Evolutionary conservation across 2,329 filamentous ascomycete genomes (phyloP).

Genomic region (Diaporthe citri): DNA sequence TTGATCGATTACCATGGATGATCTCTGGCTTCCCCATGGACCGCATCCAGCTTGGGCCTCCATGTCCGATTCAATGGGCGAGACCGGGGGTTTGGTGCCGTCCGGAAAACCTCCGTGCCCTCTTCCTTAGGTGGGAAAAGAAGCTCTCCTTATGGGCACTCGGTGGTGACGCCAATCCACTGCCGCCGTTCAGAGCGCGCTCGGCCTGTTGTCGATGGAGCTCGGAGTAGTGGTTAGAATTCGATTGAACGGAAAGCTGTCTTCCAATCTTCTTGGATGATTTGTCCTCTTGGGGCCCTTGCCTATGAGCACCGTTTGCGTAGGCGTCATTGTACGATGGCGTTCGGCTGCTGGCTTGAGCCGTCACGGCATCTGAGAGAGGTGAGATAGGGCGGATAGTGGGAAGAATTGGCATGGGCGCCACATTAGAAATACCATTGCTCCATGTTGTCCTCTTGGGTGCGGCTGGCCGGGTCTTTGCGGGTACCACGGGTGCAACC

Average conservation of each 20-base stretch:
- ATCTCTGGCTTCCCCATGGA: slow-evolving; percentile 88
- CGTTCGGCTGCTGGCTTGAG: slow-evolving; percentile 80
- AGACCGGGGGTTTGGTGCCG: slow-evolving; percentile 86
- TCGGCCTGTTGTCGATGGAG: slow-evolving; percentile 92
- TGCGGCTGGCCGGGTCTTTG: slow-evolving; percentile 65
- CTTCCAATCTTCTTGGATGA: slow-evolving; percentile 91
- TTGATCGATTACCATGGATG: slow-evolving; percentile 82
- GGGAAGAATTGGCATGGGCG: slow-evolving; percentile 95
- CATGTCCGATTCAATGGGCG: slow-evolving; percentile 85
- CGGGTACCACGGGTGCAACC: slow-evolving; percentile 43
- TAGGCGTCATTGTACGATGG: slow-evolving; percentile 66
- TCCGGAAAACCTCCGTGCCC: slow-evolving; percentile 91
- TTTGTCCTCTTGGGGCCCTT: slow-evolving; percentile 69
- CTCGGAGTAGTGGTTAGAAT: slow-evolving; percentile 93
- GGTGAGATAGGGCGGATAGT: slow-evolving; percentile 96
- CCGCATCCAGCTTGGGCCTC: slow-evolving; percentile 94
- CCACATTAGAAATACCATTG: slow-evolving; percentile 82
- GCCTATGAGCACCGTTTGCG: slow-evolving; percentile 54
- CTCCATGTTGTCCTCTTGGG: slow-evolving; percentile 94
- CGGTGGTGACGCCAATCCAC: slow-evolving; percentile 80
- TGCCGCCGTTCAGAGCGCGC: slow-evolving; percentile 86
- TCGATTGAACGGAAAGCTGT: slow-evolving; percentile 91
- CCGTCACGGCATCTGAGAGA: slow-evolving; percentile 92
- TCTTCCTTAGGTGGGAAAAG: slow-evolving; percentile 96
- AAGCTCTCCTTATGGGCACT: slow-evolving; percentile 93